phyloP scores from a whole-genome alignment of 2,329 filamentous ascomycete species.

The Alternaria panax region DNA sequence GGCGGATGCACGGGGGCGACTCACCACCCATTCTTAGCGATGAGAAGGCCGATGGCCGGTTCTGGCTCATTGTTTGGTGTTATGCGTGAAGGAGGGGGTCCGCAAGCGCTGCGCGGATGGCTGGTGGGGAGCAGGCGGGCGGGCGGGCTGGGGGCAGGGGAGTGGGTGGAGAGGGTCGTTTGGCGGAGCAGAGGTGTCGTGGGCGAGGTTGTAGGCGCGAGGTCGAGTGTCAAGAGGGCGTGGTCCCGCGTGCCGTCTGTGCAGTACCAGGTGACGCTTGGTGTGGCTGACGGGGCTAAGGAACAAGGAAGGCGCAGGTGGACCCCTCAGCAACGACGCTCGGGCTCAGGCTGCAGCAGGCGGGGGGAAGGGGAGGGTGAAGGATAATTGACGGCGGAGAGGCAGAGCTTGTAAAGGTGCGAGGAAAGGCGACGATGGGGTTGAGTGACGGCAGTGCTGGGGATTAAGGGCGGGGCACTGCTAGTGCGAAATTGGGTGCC shows the following conservation, averaged over 20 bases:
- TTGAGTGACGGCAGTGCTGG: constrained; percentile 34
- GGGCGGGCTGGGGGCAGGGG: constrained; percentile 55
- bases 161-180: constrained; percentile 52
- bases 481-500: constrained; percentile 25
- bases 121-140: constrained; percentile 53
- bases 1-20: constrained; percentile 44
- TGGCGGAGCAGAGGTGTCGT: constrained; percentile 60
- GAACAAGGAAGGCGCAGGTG: constrained; percentile 29
- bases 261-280: constrained; percentile 30
- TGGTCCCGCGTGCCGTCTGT: constrained; percentile 31
- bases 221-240: constrained; percentile 32
- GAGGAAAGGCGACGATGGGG: constrained; percentile 33
- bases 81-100: constrained; percentile 34
- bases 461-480: constrained; percentile 30
- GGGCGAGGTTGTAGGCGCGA: constrained; percentile 49
- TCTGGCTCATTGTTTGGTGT: constrained; percentile 77
- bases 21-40: constrained; percentile 97
- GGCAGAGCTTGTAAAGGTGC: constrained; percentile 24
- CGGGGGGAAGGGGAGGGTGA: constrained; percentile 8
- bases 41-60: constrained; percentile 86
- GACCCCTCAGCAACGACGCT: constrained; percentile 24
- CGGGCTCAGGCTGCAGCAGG: constrained; percentile 12
- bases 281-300: constrained; percentile 28
- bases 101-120: constrained; percentile 45
- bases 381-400: constrained; percentile 34